Conservation (phyloP, 192 early-diverging fungal species). For the Kappamyces sp. region DNA sequence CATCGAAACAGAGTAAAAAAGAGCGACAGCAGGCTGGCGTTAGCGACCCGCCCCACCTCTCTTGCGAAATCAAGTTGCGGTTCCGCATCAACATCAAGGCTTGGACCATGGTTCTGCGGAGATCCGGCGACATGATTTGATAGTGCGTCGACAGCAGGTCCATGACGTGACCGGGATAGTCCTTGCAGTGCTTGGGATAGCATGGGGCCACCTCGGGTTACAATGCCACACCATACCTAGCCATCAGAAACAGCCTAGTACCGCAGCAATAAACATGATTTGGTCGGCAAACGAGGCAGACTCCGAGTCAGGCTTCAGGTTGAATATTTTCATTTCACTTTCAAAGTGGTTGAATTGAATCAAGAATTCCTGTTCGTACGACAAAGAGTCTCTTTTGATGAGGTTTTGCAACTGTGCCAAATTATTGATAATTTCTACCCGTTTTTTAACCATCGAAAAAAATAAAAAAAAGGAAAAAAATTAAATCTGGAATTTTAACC, state of each 20-base stretch:
- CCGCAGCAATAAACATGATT: constrained; percentile 85
- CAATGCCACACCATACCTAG: background rate
- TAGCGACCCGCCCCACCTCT: background rate
- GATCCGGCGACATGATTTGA: constrained; percentile 70
- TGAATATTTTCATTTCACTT: constrained; percentile 77
- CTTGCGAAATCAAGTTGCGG: constrained; percentile 57
- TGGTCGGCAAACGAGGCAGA: constrained; percentile 79
- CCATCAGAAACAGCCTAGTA: constrained; percentile 8
- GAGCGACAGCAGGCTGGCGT: constrained; percentile 63
- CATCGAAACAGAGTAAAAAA: constrained; percentile 96
- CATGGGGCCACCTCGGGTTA: constrained; percentile 63
- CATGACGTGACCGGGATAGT: constrained; percentile 80
- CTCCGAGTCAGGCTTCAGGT: constrained; percentile 66
- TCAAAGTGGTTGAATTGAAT: constrained; percentile 93
- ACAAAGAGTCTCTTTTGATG: constrained; percentile 88
- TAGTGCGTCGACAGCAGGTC: constrained; percentile 76
- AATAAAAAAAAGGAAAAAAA: too few species aligned
- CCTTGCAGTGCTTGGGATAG: constrained; percentile 68
- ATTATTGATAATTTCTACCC: constrained; percentile 43
- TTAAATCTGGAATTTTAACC: too few species aligned
- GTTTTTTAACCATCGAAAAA: background rate
- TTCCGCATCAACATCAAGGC: constrained; percentile 85
- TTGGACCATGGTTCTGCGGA: constrained; percentile 84
- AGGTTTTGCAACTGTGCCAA: constrained; percentile 98
- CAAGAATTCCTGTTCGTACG: constrained; percentile 90